Evolutionary conservation across 2,329 filamentous ascomycete genomes (phyloP), one percentile per base, ranked within the genome.

Genomic region (Shiraia sp.): DNA sequence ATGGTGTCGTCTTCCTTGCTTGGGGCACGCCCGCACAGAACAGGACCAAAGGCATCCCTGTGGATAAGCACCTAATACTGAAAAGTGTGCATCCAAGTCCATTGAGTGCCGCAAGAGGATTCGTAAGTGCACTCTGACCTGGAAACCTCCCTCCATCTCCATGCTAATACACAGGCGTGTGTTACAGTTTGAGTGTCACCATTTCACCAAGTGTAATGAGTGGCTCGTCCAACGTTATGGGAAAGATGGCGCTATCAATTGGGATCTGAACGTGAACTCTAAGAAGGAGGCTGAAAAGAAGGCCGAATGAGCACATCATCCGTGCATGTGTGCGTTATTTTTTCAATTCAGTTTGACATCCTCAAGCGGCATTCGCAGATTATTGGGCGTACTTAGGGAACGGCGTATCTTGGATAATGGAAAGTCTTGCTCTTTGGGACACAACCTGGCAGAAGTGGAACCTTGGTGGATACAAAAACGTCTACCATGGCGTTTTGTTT

Each of bases 81-180:
- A 85, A 87, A 71, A 87, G 85, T 59, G 90, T 91, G 35, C 93
- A 99, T 72, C 93, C 93, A 0, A 96, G 90, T 68, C 93, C 93
- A n/a, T 70, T 96, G 53, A 95, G 89, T 71, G 93, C 92, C 3
- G 72, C 77, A 10, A 79, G 81, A 39, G 93, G 93, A 1, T 99
- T 90, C 69, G 79, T 83, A 69, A 74, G 79, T 76, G n/a, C n/a
- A n/a, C n/a, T n/a, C n/a, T n/a, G n/a, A n/a, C n/a, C n/a, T n/a
- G n/a, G n/a, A n/a, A n/a, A n/a, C n/a, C n/a, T n/a, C n/a, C n/a
- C n/a, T n/a, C n/a, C n/a, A n/a, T 22, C 12, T 25, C 6, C 10
- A 16, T 14, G 6, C 26, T 14, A 8, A 24, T 9, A 6, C 19
- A 3, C 19, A 25, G 12, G 14, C 2, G n/a, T 33, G 15, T 12